A percentile compares a stretch with the other conserved stretches of the same genome.
These are phyloP conservation scores for Stephanodiscus minutulus DNA, from an alignment of 108 stramenopile species.

Conservation along the genomic window DNA sequence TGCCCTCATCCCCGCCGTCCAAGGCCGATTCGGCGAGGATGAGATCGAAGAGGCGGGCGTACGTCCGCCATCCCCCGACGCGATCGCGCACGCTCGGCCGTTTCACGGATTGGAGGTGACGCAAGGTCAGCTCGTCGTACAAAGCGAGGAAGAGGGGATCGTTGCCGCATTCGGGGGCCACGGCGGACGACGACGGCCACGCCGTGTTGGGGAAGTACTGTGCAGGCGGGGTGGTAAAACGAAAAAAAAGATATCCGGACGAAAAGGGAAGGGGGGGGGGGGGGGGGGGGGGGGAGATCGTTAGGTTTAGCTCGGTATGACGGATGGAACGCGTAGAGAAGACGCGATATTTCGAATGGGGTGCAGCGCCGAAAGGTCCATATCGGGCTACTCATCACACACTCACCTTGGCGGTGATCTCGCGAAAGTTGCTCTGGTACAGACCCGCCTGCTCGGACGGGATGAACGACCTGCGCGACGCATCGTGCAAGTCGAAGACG, in stretches of 20 bases:
- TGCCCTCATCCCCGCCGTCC: conserved; percentile 14
- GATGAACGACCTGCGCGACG: conserved; percentile 72
- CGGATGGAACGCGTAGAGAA: no score
- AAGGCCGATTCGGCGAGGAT: conserved; percentile 66
- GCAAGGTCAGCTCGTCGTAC: conserved; percentile 84
- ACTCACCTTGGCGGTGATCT: conserved; percentile 62
- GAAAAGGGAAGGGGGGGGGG: neutral
- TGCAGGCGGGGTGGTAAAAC: conserved; percentile 2
- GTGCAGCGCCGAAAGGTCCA: no score
- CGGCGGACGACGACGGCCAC: conserved; percentile 85
- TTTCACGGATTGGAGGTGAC: conserved; percentile 82
- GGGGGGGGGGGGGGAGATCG: conserved; percentile 1
- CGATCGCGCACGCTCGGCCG: conserved; percentile 84
- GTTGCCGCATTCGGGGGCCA: conserved; percentile 83
- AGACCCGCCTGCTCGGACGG: conserved; percentile 70
- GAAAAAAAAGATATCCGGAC: neutral
- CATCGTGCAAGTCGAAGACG: conserved; percentile 92
- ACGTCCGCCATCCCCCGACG: conserved; percentile 90
- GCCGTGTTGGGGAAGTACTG: conserved; percentile 81
- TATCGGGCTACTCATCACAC: no score
- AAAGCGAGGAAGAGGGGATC: conserved; percentile 85
- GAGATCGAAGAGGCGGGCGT: conserved; percentile 83
- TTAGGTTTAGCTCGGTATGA: no score
- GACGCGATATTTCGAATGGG: no score
- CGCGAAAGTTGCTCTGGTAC: conserved; percentile 66